Conservation (phyloP, 441 rosid genomes). For the Gossypium gossypioides region DNA sequence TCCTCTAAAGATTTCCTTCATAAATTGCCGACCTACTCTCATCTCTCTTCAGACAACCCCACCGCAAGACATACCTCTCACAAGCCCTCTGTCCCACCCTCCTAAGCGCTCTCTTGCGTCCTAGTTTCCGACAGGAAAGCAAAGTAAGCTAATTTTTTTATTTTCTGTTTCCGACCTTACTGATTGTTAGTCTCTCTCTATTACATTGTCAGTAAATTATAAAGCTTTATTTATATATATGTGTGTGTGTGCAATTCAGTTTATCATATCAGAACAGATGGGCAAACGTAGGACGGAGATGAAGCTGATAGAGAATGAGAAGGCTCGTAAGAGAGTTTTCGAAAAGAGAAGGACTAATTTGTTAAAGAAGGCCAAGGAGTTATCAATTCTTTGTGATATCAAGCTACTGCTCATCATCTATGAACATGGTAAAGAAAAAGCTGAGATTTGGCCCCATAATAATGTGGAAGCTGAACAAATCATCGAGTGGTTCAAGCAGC, state of each 20-base stretch:
- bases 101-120: neutral
- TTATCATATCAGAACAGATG: neutral
- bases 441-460: slow-evolving; percentile 7
- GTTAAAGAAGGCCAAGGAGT: slow-evolving; percentile 15
- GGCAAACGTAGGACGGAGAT: neutral
- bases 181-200: no score
- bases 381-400: slow-evolving; percentile 16
- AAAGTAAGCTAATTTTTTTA: neutral
- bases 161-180: no score
- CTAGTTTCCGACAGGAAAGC: neutral
- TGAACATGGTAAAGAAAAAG: neutral
- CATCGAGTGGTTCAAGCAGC: slow-evolving; percentile 14
- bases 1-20: neutral
- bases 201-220: no score
- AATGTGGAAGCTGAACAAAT: neutral
- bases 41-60: no score
- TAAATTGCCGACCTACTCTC: no score
- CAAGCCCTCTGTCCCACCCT: neutral
- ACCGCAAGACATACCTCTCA: no score
- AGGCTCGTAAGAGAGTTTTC: neutral
- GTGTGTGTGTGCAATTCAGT: neutral
- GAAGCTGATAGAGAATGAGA: slow-evolving; percentile 5
- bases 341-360: slow-evolving; percentile 3
- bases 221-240: neutral
- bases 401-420: slow-evolving; percentile 9